Conservation (phyloP, 371 early-diverging fungal genomes). For the Mortierella sp. region DNA sequence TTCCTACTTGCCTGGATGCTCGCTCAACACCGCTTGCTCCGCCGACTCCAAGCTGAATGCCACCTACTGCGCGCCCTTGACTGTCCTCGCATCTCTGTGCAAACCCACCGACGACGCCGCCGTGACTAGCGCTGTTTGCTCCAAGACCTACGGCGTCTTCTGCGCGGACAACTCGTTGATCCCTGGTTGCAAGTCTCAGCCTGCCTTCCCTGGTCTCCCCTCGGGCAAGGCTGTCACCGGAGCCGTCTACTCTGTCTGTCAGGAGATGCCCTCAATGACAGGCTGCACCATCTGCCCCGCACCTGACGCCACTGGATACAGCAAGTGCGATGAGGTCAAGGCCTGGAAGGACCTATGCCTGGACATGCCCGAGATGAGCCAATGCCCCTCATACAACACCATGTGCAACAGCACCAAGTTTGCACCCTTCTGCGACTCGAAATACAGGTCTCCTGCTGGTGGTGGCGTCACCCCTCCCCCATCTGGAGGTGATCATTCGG, state of each 20-base stretch:
- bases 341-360: constrained; percentile 50
- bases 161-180: constrained; percentile 41
- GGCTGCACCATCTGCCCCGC: constrained; percentile 51
- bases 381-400: constrained; percentile 46
- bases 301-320: constrained; percentile 50
- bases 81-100: constrained; percentile 50
- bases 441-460: constrained; percentile 26
- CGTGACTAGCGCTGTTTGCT: constrained; percentile 29
- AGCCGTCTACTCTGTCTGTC: constrained; percentile 49
- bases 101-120: constrained; percentile 28
- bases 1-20: constrained; percentile 53
- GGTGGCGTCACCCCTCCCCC: constrained; percentile 3
- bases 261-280: constrained; percentile 42
- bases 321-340: constrained; percentile 48
- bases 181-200: constrained; percentile 39
- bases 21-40: constrained; percentile 43
- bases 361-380: constrained; percentile 52
- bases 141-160: constrained; percentile 40
- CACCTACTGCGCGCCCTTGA: constrained; percentile 41
- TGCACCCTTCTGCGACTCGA: constrained; percentile 38
- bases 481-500: constrained; percentile 14
- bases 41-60: constrained; percentile 32
- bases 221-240: constrained; percentile 49
- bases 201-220: constrained; percentile 47
- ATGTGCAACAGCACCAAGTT: constrained; percentile 50